A percentile compares a stretch with the other conserved stretches of the same genome.
Evolutionary conservation across 2,329 filamentous ascomycete genomes (phyloP).

Genomic region (Penicillium sp.): DNA sequence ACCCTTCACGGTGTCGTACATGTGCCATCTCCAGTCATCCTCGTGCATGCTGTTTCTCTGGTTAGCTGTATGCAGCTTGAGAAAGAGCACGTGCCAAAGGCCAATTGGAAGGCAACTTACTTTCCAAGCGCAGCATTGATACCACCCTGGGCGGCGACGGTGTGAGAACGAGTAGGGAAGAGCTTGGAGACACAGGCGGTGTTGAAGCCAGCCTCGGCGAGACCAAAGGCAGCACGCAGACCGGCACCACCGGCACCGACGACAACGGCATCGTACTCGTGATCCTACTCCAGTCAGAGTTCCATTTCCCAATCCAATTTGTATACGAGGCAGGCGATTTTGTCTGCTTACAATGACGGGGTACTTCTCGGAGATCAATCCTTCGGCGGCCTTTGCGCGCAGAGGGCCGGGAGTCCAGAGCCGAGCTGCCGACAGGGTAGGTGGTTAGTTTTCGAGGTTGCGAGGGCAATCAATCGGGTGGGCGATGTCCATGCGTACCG

Average conservation of each 20-base stretch:
- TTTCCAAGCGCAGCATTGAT: slow-evolving; percentile 55
- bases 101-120: slow-evolving; percentile 29
- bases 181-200: slow-evolving; percentile 67
- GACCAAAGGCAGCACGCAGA: slow-evolving; percentile 64
- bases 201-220: slow-evolving; percentile 65
- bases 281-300: slow-evolving; percentile 63
- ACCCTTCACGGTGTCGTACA: slow-evolving; percentile 98
- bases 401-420: slow-evolving; percentile 85
- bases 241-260: slow-evolving; percentile 67
- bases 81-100: neutral
- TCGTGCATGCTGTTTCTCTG: slow-evolving; percentile 77
- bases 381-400: slow-evolving; percentile 89
- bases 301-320: neutral
- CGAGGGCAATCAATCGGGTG: slow-evolving; percentile 21
- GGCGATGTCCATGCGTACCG: slow-evolving; percentile 56
- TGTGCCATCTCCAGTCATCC: slow-evolving; percentile 99
- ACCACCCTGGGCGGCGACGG: slow-evolving; percentile 67
- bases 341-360: slow-evolving; percentile 76
- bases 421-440: slow-evolving; percentile 59
- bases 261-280: slow-evolving; percentile 98
- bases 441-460: slow-evolving; percentile 26
- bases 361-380: slow-evolving; percentile 86
- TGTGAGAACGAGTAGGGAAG: slow-evolving; percentile 66
- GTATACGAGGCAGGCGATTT: neutral
- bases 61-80: slow-evolving; percentile 24